phyloP scores from a whole-genome alignment of 495 filamentous ascomycete species.

The Penicillium flavigenum region DNA sequence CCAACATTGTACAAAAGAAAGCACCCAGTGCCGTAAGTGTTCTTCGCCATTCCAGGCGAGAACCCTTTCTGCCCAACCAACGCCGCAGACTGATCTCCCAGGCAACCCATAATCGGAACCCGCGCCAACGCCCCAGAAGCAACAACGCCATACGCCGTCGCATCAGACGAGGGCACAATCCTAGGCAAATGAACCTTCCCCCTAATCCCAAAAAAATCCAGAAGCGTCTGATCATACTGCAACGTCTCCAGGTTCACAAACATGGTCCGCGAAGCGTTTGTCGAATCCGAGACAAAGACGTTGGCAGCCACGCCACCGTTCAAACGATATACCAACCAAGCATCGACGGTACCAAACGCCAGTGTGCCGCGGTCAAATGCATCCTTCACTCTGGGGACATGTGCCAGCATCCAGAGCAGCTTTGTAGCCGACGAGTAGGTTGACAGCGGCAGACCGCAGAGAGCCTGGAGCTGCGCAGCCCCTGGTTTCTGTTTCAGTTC shows the following conservation, averaged over 20 bases:
- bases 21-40: constrained; percentile 95
- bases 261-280: constrained; percentile 95
- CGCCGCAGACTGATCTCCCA: constrained; percentile 92
- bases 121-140: constrained; percentile 63
- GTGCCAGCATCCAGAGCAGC: constrained; percentile 78
- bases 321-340: constrained; percentile 87
- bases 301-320: constrained; percentile 72
- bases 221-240: constrained; percentile 77
- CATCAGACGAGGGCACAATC: constrained; percentile 83
- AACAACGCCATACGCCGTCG: constrained; percentile 68
- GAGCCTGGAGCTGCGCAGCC: constrained; percentile 63
- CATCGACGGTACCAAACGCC: constrained; percentile 89
- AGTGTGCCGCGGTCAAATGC: constrained; percentile 77
- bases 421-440: constrained; percentile 94
- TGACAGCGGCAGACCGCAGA: constrained; percentile 87
- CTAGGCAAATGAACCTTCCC: constrained; percentile 68
- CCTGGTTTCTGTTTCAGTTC: constrained; percentile 65
- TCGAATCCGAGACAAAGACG: constrained; percentile 83
- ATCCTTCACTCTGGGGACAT: constrained; percentile 68
- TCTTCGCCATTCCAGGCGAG: constrained; percentile 85
- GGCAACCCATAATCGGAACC: constrained; percentile 76
- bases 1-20: constrained; percentile 95
- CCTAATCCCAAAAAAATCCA: constrained; percentile 82
- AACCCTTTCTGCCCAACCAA: constrained; percentile 92
- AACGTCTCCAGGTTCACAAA: constrained; percentile 87